These are phyloP conservation scores for Botrytis paeoniae DNA, from an alignment of 2,329 filamentous ascomycete genomes.

Conservation along the genomic window DNA sequence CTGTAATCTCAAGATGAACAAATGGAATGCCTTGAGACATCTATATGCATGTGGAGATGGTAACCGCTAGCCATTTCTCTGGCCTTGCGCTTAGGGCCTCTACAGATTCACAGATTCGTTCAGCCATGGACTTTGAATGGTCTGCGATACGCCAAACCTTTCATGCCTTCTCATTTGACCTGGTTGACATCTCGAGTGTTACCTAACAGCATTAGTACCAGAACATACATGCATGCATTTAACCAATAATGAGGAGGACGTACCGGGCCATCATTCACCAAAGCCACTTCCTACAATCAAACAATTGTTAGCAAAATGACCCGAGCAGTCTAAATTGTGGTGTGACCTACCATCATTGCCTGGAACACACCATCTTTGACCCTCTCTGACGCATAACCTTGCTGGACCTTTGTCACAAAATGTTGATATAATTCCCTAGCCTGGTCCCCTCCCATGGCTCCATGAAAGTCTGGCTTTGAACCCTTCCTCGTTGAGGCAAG, in stretches of 20 bases:
- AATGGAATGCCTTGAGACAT: not conserved
- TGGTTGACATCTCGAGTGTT: conserved; percentile 35
- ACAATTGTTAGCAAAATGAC: not conserved
- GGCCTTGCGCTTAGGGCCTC: not conserved
- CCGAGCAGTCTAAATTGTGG: not conserved
- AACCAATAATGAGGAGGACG: not conserved
- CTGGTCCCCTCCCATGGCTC: conserved; percentile 73
- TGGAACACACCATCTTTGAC: conserved; percentile 97
- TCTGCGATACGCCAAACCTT: not conserved
- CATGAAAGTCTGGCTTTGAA: conserved; percentile 92
- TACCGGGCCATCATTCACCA: conserved; percentile 81
- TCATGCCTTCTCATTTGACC: conserved; percentile 26
- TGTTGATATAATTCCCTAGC: conserved; percentile 79
- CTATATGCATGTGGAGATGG: not conserved
- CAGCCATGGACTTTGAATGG: not conserved
- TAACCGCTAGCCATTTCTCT: not conserved
- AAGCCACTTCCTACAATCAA: conserved; percentile 63
- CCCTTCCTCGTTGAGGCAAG: conserved; percentile 93
- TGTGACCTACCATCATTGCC: conserved; percentile 75
- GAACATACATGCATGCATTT: not conserved
- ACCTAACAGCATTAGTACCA: conserved; percentile 26
- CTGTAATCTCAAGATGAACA: not conserved
- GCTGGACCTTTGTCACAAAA: conserved; percentile 74
- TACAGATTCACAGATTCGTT: not conserved
- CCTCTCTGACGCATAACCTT: conserved; percentile 66